Evolutionary conservation across 352 stramenopile genomes (phyloP).

Genomic region (Phytophthora citricola): DNA sequence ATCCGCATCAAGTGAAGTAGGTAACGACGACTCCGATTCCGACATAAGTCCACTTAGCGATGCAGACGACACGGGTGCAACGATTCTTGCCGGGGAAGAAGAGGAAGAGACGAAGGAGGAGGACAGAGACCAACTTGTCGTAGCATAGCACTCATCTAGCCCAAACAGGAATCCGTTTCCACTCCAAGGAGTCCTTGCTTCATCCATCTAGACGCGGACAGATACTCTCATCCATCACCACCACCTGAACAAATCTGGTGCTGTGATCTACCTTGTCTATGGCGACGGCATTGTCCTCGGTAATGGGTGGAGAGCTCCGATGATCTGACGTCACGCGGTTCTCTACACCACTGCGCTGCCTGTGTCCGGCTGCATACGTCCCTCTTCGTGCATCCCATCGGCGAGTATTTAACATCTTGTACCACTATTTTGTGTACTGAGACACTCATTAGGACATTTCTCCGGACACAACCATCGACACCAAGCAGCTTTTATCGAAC

Average conservation of each 20-base stretch:
- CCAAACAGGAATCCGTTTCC: neutral
- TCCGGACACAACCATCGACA: conserved; percentile 3
- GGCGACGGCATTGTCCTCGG: neutral
- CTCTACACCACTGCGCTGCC: conserved; percentile 14
- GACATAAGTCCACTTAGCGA: neutral
- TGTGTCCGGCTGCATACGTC: conserved; percentile 9
- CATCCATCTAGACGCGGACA: neutral
- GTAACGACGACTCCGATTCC: neutral
- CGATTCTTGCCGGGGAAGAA: conserved; percentile 13
- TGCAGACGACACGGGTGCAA: conserved; percentile 18
- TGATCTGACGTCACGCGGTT: conserved; percentile 27
- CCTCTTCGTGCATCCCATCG: conserved; percentile 14
- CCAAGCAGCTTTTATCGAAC: conserved; percentile 29
- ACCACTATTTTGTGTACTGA: neutral
- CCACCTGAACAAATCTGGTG: conserved; percentile 18
- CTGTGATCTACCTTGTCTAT: conserved; percentile 7
- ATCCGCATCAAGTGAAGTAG: conserved; percentile 2
- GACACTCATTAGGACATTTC: conserved; percentile 11
- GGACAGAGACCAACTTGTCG: conserved; percentile 1
- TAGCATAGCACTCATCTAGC: conserved; percentile 23
- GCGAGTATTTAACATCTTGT: neutral
- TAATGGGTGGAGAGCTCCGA: conserved; percentile 24
- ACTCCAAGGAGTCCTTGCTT: neutral
- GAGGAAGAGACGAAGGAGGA: conserved; percentile 26
- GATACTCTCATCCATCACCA: conserved; percentile 19